These are phyloP conservation scores for Ambrosia artemisiifolia DNA, from an alignment of 129 eudicot genomes.

Conservation along the genomic window DNA sequence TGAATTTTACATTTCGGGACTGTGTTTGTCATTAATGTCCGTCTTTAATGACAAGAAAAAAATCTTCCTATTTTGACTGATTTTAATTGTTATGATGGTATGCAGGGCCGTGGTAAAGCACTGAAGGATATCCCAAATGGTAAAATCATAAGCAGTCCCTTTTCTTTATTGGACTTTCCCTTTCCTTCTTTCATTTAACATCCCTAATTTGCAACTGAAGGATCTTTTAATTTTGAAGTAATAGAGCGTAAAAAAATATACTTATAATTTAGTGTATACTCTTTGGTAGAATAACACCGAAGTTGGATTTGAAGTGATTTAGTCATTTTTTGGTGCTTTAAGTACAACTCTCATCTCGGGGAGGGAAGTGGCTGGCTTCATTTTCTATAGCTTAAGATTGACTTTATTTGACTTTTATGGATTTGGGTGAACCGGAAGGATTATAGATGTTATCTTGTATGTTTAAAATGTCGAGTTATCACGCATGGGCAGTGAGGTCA, in stretches of 20 bases:
- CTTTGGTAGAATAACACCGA: conserved; percentile 4
- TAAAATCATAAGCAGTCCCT: conserved; percentile 19
- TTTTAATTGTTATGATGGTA: conserved; percentile 21
- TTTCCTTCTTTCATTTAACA: conserved; percentile 8
- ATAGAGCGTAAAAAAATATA: not conserved
- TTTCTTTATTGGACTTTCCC: not conserved
- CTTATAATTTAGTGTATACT: not conserved
- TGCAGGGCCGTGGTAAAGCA: conserved; percentile 95
- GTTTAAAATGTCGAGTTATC: not conserved
- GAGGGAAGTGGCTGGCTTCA: not conserved
- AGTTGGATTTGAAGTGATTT: conserved; percentile 1
- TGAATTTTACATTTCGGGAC: conserved; percentile 6
- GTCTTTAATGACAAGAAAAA: not conserved
- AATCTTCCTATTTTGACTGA: conserved; percentile 5
- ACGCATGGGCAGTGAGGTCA: not conserved
- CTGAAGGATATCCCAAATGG: conserved; percentile 96
- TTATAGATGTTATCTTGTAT: too few species aligned
- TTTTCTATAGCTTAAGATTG: not conserved
- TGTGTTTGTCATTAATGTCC: not conserved
- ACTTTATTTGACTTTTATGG: not conserved
- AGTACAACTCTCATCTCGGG: not conserved
- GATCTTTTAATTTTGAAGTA: not conserved
- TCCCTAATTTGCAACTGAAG: not conserved
- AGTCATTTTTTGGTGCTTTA: conserved; percentile 11
- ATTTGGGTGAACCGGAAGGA: too few species aligned